These are phyloP conservation scores for Bassia scoparia DNA, from an alignment of 148 eudicot species.

Conservation along the genomic window DNA sequence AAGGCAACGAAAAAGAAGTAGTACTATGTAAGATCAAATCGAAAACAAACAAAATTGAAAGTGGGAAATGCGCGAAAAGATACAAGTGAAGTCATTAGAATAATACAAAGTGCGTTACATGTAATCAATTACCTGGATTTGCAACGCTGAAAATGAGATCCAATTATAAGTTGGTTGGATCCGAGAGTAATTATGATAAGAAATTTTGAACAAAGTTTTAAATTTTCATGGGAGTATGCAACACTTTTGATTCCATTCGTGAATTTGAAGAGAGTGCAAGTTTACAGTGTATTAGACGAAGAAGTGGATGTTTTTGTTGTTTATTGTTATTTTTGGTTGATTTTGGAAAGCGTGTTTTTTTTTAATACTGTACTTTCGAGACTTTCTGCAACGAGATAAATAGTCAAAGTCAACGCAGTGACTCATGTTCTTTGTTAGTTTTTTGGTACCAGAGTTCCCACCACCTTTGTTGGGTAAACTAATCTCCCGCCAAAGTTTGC, in stretches of 20 bases:
- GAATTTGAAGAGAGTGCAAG: neutral
- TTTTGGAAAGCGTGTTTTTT: neutral
- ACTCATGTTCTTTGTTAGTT: no score
- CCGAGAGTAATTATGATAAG: neutral
- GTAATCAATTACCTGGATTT: slow-evolving; percentile 22
- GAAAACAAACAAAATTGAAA: slow-evolving; percentile 8
- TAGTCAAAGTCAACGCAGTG: no score
- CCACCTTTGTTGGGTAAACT: no score
- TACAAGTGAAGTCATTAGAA: slow-evolving; percentile 26
- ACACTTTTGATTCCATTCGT: neutral
- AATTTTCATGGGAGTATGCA: neutral
- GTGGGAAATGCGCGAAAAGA: slow-evolving; percentile 20
- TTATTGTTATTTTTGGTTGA: neutral
- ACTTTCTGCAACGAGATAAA: no score
- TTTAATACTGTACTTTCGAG: no score
- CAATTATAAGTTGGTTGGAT: neutral
- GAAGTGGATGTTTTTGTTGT: neutral
- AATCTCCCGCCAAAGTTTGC: no score
- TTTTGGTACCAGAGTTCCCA: no score
- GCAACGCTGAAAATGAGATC: slow-evolving; percentile 6
- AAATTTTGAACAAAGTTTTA: neutral
- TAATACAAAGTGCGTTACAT: slow-evolving; percentile 19
- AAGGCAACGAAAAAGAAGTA: slow-evolving; percentile 12
- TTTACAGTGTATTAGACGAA: neutral
- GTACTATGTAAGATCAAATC: slow-evolving; percentile 31